Evolutionary conservation across 2,329 filamentous ascomycete species (phyloP).

Genomic region (Geoglossum cookeanum): DNA sequence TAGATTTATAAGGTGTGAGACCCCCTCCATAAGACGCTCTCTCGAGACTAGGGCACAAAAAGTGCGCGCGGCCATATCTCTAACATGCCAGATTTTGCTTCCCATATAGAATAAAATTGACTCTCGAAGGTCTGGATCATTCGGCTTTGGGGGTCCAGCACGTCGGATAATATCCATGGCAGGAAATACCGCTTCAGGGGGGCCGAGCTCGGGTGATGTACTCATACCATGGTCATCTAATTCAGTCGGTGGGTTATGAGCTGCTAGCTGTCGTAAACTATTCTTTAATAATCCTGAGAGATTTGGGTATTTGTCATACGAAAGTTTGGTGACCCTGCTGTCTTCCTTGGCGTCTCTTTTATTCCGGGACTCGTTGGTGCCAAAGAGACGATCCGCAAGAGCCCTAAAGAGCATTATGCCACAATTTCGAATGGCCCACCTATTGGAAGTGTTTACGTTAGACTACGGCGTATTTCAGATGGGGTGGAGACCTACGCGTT

Average conservation of each 20-base stretch:
- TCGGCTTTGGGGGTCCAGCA: slow-evolving; percentile 41
- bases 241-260: neutral
- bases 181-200: slow-evolving; percentile 55
- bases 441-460: slow-evolving; percentile 16
- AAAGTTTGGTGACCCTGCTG: slow-evolving; percentile 30
- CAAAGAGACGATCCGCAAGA: slow-evolving; percentile 60
- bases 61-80: slow-evolving; percentile 62
- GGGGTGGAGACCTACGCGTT: slow-evolving; percentile 37
- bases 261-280: slow-evolving; percentile 33
- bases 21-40: slow-evolving; percentile 27
- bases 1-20: slow-evolving; percentile 18
- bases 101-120: slow-evolving; percentile 43
- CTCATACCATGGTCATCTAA: neutral
- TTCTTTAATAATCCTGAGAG: slow-evolving; percentile 43
- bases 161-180: slow-evolving; percentile 65
- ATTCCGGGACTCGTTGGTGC: slow-evolving; percentile 38
- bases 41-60: slow-evolving; percentile 42
- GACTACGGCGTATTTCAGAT: neutral
- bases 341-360: neutral
- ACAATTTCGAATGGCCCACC: slow-evolving; percentile 90
- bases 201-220: neutral
- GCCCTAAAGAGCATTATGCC: slow-evolving; percentile 76
- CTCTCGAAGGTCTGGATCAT: slow-evolving; percentile 34
- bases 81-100: slow-evolving; percentile 59
- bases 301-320: slow-evolving; percentile 49